These are phyloP conservation scores for Monosporozyma yasuniensis DNA, from an alignment of 805 yeast genomes.

Conservation along the genomic window DNA sequence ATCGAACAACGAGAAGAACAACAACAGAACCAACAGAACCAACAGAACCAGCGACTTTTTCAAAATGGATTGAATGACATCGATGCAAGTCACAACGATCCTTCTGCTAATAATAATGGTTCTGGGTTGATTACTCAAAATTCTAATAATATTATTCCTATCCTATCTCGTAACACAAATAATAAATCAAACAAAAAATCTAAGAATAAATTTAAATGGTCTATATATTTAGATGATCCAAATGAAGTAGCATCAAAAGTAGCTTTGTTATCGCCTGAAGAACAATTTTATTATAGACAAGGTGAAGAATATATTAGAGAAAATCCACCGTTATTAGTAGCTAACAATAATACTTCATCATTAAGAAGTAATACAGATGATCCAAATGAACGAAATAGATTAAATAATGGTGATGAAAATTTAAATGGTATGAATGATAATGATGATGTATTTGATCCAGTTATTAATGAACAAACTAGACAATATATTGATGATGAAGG, in stretches of 20 bases:
- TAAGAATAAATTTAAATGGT: slow-evolving; percentile 22
- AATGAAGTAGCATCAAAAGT: slow-evolving; percentile 53
- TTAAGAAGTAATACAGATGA: slow-evolving; percentile 5
- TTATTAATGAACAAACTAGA: slow-evolving; percentile 28
- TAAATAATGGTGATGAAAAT: neutral
- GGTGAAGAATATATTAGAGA: slow-evolving; percentile 33
- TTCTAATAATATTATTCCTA: neutral
- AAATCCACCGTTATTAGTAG: slow-evolving; percentile 38
- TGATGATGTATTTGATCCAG: slow-evolving; percentile 25
- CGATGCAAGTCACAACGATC: neutral
- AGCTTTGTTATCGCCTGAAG: slow-evolving; percentile 42
- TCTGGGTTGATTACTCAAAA: neutral
- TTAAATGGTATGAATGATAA: neutral
- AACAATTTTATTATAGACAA: slow-evolving; percentile 33
- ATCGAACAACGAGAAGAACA: slow-evolving; percentile 5
- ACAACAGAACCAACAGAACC: neutral
- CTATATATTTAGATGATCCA: slow-evolving; percentile 58
- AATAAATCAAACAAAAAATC: neutral
- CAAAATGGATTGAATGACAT: neutral
- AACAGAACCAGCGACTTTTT: neutral
- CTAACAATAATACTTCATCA: slow-evolving; percentile 4
- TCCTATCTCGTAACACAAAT: neutral
- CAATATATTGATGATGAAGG: slow-evolving; percentile 76
- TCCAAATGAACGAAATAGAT: neutral
- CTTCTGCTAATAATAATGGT: neutral